Conservation (phyloP, 345 rosid species). For the Raphanus raphanistrum region DNA sequence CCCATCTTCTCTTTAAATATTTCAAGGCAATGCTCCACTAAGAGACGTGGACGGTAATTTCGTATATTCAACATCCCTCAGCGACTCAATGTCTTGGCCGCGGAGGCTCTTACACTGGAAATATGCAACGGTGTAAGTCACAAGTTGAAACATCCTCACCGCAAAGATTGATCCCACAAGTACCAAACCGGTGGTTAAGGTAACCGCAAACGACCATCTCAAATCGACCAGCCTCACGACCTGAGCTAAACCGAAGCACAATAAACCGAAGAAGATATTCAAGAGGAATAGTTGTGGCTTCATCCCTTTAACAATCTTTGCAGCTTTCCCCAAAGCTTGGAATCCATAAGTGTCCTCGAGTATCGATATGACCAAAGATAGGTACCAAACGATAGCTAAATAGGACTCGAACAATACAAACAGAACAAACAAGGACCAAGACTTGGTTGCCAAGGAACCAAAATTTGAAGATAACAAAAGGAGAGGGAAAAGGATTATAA, state of each 20-base stretch:
- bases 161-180: conserved; percentile 24
- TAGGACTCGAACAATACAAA: conserved; percentile 36
- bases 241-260: conserved; percentile 9
- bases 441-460: background rate
- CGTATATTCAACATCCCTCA: conserved; percentile 39
- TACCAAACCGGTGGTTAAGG: conserved; percentile 32
- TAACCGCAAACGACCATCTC: background rate
- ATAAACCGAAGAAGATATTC: conserved; percentile 37
- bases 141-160: conserved; percentile 40
- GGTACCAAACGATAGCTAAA: conserved; percentile 48
- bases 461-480: background rate
- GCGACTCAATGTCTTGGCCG: conserved; percentile 52
- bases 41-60: conserved; percentile 33
- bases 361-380: conserved; percentile 58
- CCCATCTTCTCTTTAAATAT: background rate
- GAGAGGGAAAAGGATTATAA: conserved; percentile 21
- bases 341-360: conserved; percentile 54
- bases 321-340: conserved; percentile 62
- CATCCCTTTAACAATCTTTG: conserved; percentile 51
- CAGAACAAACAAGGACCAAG: background rate
- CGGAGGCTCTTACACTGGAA: conserved; percentile 46
- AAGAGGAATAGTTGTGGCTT: conserved; percentile 45
- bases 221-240: conserved; percentile 8
- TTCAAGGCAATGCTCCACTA: conserved; percentile 21
- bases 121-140: conserved; percentile 51